Evolutionary conservation across 2,329 filamentous ascomycete genomes (phyloP), one percentile per base, ranked within the genome.

Genomic region (Chrysosphaeria jannelii): DNA sequence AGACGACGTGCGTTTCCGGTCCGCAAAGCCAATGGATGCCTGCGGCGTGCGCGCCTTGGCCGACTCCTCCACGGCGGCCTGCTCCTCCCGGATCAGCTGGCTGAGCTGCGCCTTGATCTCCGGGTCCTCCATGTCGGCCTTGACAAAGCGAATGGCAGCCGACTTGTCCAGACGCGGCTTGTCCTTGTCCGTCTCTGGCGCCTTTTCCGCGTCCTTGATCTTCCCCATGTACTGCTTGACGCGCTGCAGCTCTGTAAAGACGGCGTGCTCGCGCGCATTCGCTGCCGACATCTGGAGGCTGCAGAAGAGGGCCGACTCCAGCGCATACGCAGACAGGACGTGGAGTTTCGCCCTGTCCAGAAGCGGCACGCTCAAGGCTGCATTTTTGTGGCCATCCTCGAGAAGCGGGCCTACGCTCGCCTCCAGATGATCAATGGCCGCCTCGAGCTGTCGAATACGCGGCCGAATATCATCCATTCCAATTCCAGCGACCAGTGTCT

Each of bases 271-370:
- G 41, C 71, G 76, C n/a, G 72, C 67, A 37, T 90, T 60, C 14
- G 67, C 55, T 27, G 71, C 76, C 33, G 76, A 66, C 6, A 91
- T 56, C 30, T 67, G 65, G 12, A 97, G 51, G 30, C 31, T 45
- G 78, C 72, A 71, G 44, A 89, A 93, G 6, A 97, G 48, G 7
- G 90, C 50, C 1, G 79, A 88, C 38, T 93, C 81, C 31, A 97
- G 67, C 0, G 79, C 60, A 42, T 93, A 97, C 10, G 76, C 70
- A 24, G 68, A 55, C 11, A 89, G 53, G n/a, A 85, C 67, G 39
- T 88, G 76, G 28, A 91, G 63, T 47, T 93, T 91, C 6, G 85
- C 78, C 47, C 76, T 79, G 50, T 93, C 81, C 29, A 97, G 55
- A n/a, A 93, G 54, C 2, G 81, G 79, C 14, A 93, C 53, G 39